A percentile compares a stretch with the other conserved stretches of the same genome.
Conservation (phyloP, 1,139 yeast species). For the Blastobotrys buckinghamii region DNA sequence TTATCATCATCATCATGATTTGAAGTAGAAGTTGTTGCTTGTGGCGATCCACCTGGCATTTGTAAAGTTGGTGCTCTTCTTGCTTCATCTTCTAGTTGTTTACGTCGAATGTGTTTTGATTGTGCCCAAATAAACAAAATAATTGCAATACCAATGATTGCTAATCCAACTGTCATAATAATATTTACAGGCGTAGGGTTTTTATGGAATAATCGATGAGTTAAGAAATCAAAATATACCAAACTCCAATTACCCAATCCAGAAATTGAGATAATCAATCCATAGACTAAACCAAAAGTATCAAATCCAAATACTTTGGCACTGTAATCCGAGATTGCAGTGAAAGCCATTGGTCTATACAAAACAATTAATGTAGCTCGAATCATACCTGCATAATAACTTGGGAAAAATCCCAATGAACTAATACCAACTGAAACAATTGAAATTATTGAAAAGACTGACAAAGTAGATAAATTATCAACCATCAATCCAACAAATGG, state of each 20-base stretch:
- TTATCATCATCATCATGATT: slow-evolving; percentile 1
- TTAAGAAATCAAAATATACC: slow-evolving; percentile 52
- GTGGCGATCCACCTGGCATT: slow-evolving; percentile 38
- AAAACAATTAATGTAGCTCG: slow-evolving; percentile 72
- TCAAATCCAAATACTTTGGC: slow-evolving; percentile 92
- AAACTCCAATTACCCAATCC: slow-evolving; percentile 74
- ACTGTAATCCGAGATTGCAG: slow-evolving; percentile 84
- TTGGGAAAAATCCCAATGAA: slow-evolving; percentile 53
- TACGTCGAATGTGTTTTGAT: slow-evolving; percentile 44
- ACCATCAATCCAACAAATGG: slow-evolving; percentile 81
- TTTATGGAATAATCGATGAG: slow-evolving; percentile 60
- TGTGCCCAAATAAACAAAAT: slow-evolving; percentile 51
- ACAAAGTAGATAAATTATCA: slow-evolving; percentile 64
- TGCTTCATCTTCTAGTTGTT: slow-evolving; percentile 56
- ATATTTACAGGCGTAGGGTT: slow-evolving; percentile 76
- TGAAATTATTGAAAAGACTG: slow-evolving; percentile 50
- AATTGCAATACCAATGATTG: slow-evolving; percentile 48
- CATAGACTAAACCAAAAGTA: slow-evolving; percentile 90
- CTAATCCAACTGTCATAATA: slow-evolving; percentile 47
- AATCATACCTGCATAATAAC: slow-evolving; percentile 44
- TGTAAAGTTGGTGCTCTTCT: slow-evolving; percentile 46
- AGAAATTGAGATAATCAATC: slow-evolving; percentile 72
- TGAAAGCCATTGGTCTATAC: slow-evolving; percentile 86
- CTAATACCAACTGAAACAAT: slow-evolving; percentile 57
- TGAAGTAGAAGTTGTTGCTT: not conserved